phyloP scores from a whole-genome alignment of 1,284 basidiomycete genomes.

The Salmacisia buchloeana region DNA sequence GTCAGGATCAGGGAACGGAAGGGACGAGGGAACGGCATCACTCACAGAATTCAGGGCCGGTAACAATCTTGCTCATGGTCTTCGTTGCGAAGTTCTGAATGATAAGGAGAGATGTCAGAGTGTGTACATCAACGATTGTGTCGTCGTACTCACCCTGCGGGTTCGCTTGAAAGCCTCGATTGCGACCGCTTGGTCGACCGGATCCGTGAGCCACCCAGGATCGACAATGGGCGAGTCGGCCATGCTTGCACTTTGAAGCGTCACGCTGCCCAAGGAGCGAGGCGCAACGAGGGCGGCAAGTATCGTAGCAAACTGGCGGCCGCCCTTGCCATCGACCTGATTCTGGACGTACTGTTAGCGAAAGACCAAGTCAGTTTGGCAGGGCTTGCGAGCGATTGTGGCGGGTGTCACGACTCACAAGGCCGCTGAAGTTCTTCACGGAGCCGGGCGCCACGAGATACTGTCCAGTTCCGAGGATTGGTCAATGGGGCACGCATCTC shows the following conservation, averaged over 20 bases:
- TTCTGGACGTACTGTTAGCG: constrained; percentile 12
- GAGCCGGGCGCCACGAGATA: constrained; percentile 31
- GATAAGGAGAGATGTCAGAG: constrained; percentile 28
- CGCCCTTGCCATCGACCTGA: constrained; percentile 16
- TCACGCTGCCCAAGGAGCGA: constrained; percentile 50
- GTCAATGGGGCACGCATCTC: not conserved
- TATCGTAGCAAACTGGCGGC: constrained; percentile 21
- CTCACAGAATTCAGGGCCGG: constrained; percentile 46
- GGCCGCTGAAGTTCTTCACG: constrained; percentile 31
- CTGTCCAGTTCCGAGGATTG: constrained; percentile 15
- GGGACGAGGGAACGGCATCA: not conserved
- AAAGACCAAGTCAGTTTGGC: not conserved
- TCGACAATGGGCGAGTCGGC: constrained; percentile 54
- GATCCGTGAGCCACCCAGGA: constrained; percentile 40
- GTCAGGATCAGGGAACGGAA: constrained; percentile 14
- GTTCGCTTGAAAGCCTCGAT: constrained; percentile 24
- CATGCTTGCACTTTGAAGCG: constrained; percentile 48
- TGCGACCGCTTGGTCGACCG: constrained; percentile 48
- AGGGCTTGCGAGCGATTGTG: too few relatives aligned
- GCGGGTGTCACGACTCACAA: constrained; percentile 13
- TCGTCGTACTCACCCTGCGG: constrained; percentile 6
- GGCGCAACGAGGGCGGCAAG: constrained; percentile 37
- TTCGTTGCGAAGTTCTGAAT: constrained; percentile 40
- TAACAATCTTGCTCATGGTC: constrained; percentile 49
- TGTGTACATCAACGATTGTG: constrained; percentile 31